These are phyloP conservation scores for Aspergillus diversus DNA, from an alignment of 495 filamentous ascomycete genomes.

Conservation along the genomic window DNA sequence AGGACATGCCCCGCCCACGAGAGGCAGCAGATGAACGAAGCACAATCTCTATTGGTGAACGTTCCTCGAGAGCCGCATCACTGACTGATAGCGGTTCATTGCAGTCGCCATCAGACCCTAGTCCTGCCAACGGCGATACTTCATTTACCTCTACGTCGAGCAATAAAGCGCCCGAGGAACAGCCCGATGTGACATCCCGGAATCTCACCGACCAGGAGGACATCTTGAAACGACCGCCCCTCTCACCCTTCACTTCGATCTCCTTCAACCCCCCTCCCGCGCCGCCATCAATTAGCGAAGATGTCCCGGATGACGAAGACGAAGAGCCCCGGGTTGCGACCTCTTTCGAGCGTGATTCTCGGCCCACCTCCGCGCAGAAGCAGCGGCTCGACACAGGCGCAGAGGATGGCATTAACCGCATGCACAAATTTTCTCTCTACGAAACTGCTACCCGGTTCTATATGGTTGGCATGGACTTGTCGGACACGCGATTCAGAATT, in stretches of 20 bases:
- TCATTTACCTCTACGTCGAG: conserved; percentile 22
- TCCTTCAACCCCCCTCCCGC: conserved; percentile 32
- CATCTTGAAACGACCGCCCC: conserved; percentile 15
- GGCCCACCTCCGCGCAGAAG: conserved; percentile 41
- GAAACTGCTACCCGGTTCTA: conserved; percentile 93
- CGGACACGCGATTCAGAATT: conserved; percentile 85
- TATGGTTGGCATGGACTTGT: conserved; percentile 87
- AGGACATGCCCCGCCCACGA: conserved; percentile 34
- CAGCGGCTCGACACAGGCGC: conserved; percentile 59
- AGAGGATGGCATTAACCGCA: conserved; percentile 73
- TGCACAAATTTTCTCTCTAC: conserved; percentile 96
- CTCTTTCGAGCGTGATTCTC: conserved; percentile 48
- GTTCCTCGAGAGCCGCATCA: conserved; percentile 24
- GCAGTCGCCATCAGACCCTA: conserved; percentile 17
- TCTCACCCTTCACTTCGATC: conserved; percentile 29
- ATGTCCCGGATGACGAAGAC: conserved; percentile 39
- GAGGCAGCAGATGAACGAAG: conserved; percentile 23
- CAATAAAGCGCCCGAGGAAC: conserved; percentile 22
- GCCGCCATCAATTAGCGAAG: conserved; percentile 29
- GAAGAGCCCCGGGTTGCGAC: conserved; percentile 49
- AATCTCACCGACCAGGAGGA: conserved; percentile 25
- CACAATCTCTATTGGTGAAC: conserved; percentile 15
- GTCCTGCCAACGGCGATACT: conserved; percentile 15
- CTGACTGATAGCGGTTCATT: conserved; percentile 20
- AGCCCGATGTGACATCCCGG: conserved; percentile 14